A percentile compares a stretch with the other conserved stretches of the same genome.
These are phyloP conservation scores for Thalassiosira ordinaria DNA, from an alignment of 352 stramenopile species.

Conservation along the genomic window DNA sequence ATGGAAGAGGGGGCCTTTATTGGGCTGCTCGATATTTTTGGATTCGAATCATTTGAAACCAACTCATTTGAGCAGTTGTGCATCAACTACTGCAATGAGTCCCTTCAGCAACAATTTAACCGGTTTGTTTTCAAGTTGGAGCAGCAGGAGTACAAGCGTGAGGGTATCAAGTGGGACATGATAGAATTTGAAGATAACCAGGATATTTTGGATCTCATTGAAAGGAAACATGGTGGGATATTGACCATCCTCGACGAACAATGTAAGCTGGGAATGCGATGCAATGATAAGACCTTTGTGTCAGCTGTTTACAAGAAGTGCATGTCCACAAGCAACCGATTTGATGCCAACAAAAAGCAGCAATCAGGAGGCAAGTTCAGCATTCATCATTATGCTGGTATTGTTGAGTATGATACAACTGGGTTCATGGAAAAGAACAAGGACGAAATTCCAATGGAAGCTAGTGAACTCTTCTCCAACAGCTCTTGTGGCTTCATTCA, in stretches of 20 bases:
- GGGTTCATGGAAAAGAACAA: constrained; percentile 87
- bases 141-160: constrained; percentile 83
- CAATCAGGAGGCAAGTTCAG: constrained; percentile 78
- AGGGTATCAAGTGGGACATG: constrained; percentile 83
- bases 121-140: constrained; percentile 86
- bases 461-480: constrained; percentile 76
- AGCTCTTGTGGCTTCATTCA: constrained; percentile 54
- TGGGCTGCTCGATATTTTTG: constrained; percentile 97
- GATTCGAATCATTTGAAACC: constrained; percentile 94
- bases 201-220: constrained; percentile 82
- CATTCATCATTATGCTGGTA: constrained; percentile 84
- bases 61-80: constrained; percentile 88
- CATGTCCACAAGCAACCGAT: too few species aligned
- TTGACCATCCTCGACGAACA: constrained; percentile 86
- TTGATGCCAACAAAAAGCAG: too few species aligned
- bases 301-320: too few species aligned
- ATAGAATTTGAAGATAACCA: constrained; percentile 89
- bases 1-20: constrained; percentile 33
- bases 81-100: constrained; percentile 97
- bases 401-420: constrained; percentile 82
- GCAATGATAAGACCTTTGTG: too few species aligned
- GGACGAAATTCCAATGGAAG: constrained; percentile 85
- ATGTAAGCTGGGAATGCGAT: too few species aligned
- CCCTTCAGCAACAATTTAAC: constrained; percentile 90
- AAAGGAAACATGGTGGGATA: constrained; percentile 82